Evolutionary conservation across 2,329 filamentous ascomycete genomes (phyloP).

Genomic region (Phialophora expanda): DNA sequence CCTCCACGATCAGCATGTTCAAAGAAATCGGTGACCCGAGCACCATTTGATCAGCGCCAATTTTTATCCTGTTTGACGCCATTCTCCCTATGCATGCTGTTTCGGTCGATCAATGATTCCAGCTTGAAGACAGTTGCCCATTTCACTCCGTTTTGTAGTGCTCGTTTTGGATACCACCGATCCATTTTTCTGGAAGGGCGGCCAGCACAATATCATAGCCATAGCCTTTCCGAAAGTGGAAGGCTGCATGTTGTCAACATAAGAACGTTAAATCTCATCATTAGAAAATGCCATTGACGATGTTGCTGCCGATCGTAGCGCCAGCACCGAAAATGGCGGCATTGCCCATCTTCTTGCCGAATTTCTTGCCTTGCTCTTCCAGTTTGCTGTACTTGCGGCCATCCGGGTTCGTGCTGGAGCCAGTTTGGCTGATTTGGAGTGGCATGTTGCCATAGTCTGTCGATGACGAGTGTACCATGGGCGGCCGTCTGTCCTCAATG

Average conservation of each 20-base stretch:
- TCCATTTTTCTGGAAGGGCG: constrained; percentile 20
- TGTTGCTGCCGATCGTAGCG: constrained; percentile 85
- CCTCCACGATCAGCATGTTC: constrained; percentile 11
- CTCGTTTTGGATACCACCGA: constrained; percentile 10
- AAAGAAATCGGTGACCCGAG: constrained; percentile 19
- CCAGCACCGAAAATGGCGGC: constrained; percentile 73
- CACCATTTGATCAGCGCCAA: constrained; percentile 18
- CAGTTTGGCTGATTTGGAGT: constrained; percentile 70
- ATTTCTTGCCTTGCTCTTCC: constrained; percentile 83
- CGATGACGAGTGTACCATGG: constrained; percentile 46
- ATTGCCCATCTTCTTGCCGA: constrained; percentile 91
- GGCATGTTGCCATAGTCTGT: constrained; percentile 67
- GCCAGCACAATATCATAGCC: constrained; percentile 35
- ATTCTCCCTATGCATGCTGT: constrained; percentile 27
- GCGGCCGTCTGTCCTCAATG: constrained; percentile 65
- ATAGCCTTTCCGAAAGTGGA: constrained; percentile 24
- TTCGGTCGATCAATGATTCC: constrained; percentile 24
- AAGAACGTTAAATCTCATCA: constrained; percentile 29
- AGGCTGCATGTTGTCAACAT: constrained; percentile 30
- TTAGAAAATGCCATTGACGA: constrained; percentile 90
- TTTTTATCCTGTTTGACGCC: constrained; percentile 28
- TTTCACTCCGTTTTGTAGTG: constrained; percentile 24
- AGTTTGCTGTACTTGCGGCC: constrained; percentile 65
- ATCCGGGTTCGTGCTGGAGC: constrained; percentile 49
- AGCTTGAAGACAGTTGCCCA: constrained; percentile 22